These are phyloP conservation scores for Vitis amurensis DNA, from an alignment of 164 flowering plant species.

Conservation along the genomic window DNA sequence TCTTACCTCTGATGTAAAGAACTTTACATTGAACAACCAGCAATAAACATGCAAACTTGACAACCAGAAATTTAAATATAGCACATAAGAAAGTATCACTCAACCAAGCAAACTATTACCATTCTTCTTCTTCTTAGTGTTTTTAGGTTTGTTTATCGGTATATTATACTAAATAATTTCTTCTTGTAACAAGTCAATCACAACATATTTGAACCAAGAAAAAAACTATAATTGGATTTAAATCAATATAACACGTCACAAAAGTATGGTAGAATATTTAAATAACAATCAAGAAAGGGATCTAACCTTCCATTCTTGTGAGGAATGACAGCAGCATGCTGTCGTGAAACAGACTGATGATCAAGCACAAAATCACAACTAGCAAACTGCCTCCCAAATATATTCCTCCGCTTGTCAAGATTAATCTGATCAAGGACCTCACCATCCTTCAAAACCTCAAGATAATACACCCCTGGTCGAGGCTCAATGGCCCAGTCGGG, in stretches of 20 bases:
- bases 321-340: slow-evolving; percentile 95
- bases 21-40: no score
- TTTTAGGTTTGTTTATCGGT: not conserved
- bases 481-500: slow-evolving; percentile 99
- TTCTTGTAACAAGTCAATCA: not conserved
- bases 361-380: slow-evolving; percentile 97
- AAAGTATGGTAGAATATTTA: not conserved
- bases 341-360: slow-evolving; percentile 97
- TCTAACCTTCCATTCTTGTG: slow-evolving; percentile 96
- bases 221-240: not conserved
- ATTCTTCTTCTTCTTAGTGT: no score
- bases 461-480: slow-evolving; percentile 79
- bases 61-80: no score
- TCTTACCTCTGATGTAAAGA: no score
- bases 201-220: not conserved
- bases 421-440: slow-evolving; percentile 70
- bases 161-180: no score
- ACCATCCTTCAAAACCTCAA: slow-evolving; percentile 88
- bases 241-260: not conserved
- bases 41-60: no score
- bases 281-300: not conserved
- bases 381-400: slow-evolving; percentile 86
- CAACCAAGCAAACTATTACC: no score
- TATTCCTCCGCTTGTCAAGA: slow-evolving; percentile 71
- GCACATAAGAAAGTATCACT: no score